Conservation (phyloP, 345 rosid species). For the Gossypium sturtianum region DNA sequence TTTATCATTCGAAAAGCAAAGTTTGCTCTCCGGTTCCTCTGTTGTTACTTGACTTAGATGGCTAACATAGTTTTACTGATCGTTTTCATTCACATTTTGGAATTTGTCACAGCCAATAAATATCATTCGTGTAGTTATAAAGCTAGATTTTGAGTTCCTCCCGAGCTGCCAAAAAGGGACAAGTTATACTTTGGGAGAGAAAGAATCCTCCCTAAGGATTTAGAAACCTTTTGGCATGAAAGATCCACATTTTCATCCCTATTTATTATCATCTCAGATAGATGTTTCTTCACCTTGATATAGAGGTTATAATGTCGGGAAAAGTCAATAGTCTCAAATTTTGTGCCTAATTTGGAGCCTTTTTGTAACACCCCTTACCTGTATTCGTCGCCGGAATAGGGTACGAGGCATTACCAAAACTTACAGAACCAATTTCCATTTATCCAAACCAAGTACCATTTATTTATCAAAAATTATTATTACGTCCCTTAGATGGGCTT, state of each 20-base stretch:
- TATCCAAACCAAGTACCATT: no score
- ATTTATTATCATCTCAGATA: slow-evolving; percentile 66
- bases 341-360: slow-evolving; percentile 28
- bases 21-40: slow-evolving; percentile 20
- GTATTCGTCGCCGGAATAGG: no score
- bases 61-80: slow-evolving; percentile 35
- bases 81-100: slow-evolving; percentile 28
- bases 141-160: slow-evolving; percentile 41
- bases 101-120: slow-evolving; percentile 32
- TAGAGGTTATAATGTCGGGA: slow-evolving; percentile 60
- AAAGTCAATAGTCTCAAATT: slow-evolving; percentile 23
- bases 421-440: no score
- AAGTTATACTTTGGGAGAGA: slow-evolving; percentile 61
- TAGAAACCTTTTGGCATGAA: slow-evolving; percentile 42
- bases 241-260: slow-evolving; percentile 37
- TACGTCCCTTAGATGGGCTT: no score
- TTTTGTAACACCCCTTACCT: no score
- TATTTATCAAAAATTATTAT: no score
- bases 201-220: slow-evolving; percentile 71
- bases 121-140: slow-evolving; percentile 48
- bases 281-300: slow-evolving; percentile 86
- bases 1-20: slow-evolving; percentile 28
- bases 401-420: no score
- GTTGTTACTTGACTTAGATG: slow-evolving; percentile 22
- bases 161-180: slow-evolving; percentile 65